Percentiles rank a stretch among this genome's conserved stretches.
Conservation (phyloP, 1,284 basidiomycete species). For the Vanrija humicola region DNA sequence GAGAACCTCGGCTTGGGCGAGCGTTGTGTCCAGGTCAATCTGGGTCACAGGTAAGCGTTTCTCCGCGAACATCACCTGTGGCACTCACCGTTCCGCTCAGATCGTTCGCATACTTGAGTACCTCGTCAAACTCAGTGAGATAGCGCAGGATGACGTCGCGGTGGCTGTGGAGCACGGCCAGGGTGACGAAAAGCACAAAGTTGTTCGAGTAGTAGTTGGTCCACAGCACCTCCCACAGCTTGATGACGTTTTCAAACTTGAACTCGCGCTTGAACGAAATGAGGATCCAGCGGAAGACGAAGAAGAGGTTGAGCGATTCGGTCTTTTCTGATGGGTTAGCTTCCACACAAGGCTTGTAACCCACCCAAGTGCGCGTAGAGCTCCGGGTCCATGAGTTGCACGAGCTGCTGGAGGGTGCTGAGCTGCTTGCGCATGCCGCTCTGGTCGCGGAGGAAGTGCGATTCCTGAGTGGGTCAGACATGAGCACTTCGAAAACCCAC, state of each 20-base stretch:
- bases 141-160: slow-evolving; percentile 90
- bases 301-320: slow-evolving; percentile 91
- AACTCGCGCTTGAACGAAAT: slow-evolving; percentile 96
- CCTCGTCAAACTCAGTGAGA: slow-evolving; percentile 65
- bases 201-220: slow-evolving; percentile 81
- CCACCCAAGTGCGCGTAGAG: slow-evolving; percentile 75
- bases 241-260: slow-evolving; percentile 77
- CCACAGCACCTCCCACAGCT: slow-evolving; percentile 93
- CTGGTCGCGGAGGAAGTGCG: slow-evolving; percentile 94
- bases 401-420: slow-evolving; percentile 80
- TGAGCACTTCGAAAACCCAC: slow-evolving; percentile 50
- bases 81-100: slow-evolving; percentile 68
- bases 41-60: slow-evolving; percentile 14
- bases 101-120: slow-evolving; percentile 92
- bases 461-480: slow-evolving; percentile 58
- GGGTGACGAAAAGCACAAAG: slow-evolving; percentile 90
- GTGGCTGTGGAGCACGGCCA: slow-evolving; percentile 90
- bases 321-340: slow-evolving; percentile 63
- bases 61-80: no score
- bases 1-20: slow-evolving; percentile 89
- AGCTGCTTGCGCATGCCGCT: slow-evolving; percentile 96
- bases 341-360: neutral
- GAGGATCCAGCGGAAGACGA: slow-evolving; percentile 80
- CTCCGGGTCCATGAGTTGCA: slow-evolving; percentile 90
- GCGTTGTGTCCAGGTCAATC: slow-evolving; percentile 84